Conservation (phyloP, 2,329 filamentous ascomycete species). For the Erysiphe pulchra region DNA sequence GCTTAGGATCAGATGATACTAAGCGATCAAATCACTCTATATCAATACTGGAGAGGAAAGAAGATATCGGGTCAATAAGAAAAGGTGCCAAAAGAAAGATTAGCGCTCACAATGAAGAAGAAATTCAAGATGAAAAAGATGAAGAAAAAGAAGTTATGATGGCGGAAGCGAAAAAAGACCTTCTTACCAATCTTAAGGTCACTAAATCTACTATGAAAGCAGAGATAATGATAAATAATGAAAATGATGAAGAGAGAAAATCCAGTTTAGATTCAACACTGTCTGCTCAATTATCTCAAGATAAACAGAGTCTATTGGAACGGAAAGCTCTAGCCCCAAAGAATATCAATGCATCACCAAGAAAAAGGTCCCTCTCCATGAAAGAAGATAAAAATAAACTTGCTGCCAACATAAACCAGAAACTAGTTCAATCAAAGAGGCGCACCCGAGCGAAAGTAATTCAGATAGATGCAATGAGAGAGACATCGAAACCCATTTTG, state of each 20-base stretch:
- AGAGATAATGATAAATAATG: constrained; percentile 4
- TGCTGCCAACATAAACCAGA: constrained; percentile 1
- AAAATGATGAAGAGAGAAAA: constrained; percentile 6
- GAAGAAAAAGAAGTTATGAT: constrained; percentile 17
- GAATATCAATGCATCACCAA: constrained; percentile 30
- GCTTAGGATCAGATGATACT: constrained; percentile 4
- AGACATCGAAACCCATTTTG: constrained; percentile 2
- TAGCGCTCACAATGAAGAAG: constrained; percentile 26
- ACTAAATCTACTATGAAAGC: constrained; percentile 4
- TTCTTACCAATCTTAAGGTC: constrained; percentile 1
- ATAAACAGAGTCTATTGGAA: constrained; percentile 1
- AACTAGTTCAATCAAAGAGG: not conserved
- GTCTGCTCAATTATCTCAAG: constrained; percentile 5
- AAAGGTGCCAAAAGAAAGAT: constrained; percentile 31
- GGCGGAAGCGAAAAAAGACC: not conserved
- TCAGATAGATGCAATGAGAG: not conserved
- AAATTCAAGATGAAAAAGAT: constrained; percentile 15
- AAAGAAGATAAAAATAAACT: constrained; percentile 17
- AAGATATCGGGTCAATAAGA: constrained; percentile 15
- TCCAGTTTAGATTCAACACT: constrained; percentile 3
- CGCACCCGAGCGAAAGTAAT: not conserved
- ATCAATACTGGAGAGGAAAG: constrained; percentile 2
- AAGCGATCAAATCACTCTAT: constrained; percentile 5
- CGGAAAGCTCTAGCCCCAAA: constrained; percentile 19
- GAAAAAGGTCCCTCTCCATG: constrained; percentile 19